These are phyloP conservation scores for Geranium incanum DNA, from an alignment of 441 rosid species.

Conservation along the genomic window DNA sequence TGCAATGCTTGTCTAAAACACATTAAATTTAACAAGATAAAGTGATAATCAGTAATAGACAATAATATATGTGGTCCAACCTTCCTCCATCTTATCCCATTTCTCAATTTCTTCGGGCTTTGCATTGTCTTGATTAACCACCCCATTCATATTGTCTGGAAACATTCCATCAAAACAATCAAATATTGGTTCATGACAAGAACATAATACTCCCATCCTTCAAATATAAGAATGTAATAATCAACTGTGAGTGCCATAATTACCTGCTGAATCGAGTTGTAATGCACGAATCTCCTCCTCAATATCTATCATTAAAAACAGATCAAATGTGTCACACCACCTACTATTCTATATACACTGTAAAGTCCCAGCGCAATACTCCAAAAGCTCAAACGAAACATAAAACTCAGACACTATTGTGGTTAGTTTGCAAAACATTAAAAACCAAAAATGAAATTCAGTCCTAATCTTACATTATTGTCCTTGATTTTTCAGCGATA, in stretches of 20 bases:
- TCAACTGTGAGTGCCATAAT: not conserved
- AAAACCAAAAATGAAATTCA: not conserved
- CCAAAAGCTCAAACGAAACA: not conserved
- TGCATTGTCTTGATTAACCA: constrained; percentile 14
- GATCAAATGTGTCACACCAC: not conserved
- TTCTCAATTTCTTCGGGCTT: constrained; percentile 21
- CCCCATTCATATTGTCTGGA: constrained; percentile 22
- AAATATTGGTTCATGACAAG: not conserved
- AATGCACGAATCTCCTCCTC: constrained; percentile 9
- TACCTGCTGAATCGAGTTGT: constrained; percentile 6
- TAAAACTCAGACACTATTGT: not conserved
- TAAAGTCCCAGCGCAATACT: not conserved
- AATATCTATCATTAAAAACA: constrained; percentile 8
- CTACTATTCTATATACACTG: not conserved
- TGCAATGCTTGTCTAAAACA: not conserved
- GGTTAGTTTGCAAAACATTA: not conserved
- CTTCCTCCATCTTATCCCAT: constrained; percentile 20
- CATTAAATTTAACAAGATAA: constrained; percentile 8
- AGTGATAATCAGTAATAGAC: not conserved
- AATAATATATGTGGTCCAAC: constrained; percentile 10
- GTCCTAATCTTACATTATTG: too few species aligned
- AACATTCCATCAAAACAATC: constrained; percentile 11
- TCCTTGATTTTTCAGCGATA: not conserved
- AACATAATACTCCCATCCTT: not conserved
- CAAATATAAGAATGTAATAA: not conserved